A percentile compares a stretch with the other conserved stretches of the same genome.
These are phyloP conservation scores for Gremmenia infestans DNA, from an alignment of 2,329 filamentous ascomycete species.

Conservation along the genomic window DNA sequence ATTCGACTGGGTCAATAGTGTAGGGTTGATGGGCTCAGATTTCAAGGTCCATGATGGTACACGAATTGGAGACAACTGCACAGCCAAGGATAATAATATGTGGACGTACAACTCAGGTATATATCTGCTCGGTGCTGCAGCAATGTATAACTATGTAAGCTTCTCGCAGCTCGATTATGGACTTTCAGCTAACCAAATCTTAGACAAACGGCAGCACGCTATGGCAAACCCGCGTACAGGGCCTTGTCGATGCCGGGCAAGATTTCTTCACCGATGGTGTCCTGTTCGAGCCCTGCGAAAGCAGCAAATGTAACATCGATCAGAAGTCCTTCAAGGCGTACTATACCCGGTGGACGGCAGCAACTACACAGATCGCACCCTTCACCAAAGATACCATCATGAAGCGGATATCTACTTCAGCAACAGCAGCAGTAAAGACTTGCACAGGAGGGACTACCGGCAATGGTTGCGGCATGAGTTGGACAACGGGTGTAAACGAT, in stretches of 20 bases:
- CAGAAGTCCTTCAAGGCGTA: slow-evolving; percentile 62
- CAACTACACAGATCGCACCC: slow-evolving; percentile 58
- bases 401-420: slow-evolving; percentile 48
- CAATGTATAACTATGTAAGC: slow-evolving; percentile 44
- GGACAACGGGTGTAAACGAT: slow-evolving; percentile 50
- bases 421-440: slow-evolving; percentile 47
- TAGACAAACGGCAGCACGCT: slow-evolving; percentile 30
- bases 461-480: slow-evolving; percentile 56
- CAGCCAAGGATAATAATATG: slow-evolving; percentile 53
- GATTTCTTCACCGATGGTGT: slow-evolving; percentile 56
- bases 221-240: slow-evolving; percentile 55
- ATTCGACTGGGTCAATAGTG: slow-evolving; percentile 62
- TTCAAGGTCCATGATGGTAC: slow-evolving; percentile 56
- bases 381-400: slow-evolving; percentile 50
- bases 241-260: slow-evolving; percentile 47
- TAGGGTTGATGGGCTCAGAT: slow-evolving; percentile 53
- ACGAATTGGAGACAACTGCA: slow-evolving; percentile 52
- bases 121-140: slow-evolving; percentile 53
- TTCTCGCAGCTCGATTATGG: neutral
- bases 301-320: slow-evolving; percentile 54
- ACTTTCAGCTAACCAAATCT: slow-evolving; percentile 1
- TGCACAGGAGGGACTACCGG: slow-evolving; percentile 54
- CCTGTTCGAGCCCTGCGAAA: slow-evolving; percentile 63
- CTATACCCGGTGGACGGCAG: slow-evolving; percentile 55
- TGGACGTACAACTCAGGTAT: slow-evolving; percentile 69